Percentiles rank a stretch among this genome's conserved stretches.
Conservation (phyloP, 2,329 filamentous ascomycete species). For the Dactylellina haptotyla region DNA sequence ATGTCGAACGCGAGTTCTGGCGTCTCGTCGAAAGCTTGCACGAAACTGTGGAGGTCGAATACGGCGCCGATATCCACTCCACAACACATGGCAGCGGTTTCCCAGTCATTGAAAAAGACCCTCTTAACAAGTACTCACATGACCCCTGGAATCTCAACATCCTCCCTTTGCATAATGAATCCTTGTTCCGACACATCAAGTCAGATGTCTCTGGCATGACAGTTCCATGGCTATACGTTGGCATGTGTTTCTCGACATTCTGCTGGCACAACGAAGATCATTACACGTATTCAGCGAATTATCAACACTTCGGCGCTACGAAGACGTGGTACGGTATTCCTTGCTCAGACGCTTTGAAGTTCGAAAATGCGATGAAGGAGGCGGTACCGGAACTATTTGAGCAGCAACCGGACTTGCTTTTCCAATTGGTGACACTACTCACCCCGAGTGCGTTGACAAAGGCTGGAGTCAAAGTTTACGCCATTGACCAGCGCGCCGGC, state of each 20-base stretch:
- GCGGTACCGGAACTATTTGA: conserved; percentile 97
- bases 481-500: conserved; percentile 92
- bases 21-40: conserved; percentile 90
- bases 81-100: conserved; percentile 98
- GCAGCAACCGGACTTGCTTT: conserved; percentile 93
- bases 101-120: conserved; percentile 90
- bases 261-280: conserved; percentile 99
- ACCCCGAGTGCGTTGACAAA: conserved; percentile 93
- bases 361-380: conserved; percentile 92
- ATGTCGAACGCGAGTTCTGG: conserved; percentile 97
- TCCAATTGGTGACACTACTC: conserved; percentile 94
- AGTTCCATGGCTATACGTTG: conserved; percentile 97
- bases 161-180: conserved; percentile 87
- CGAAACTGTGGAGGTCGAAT: conserved; percentile 96
- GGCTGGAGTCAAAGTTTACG: conserved; percentile 90
- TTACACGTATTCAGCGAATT: conserved; percentile 96
- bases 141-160: conserved; percentile 97
- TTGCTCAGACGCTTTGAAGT: conserved; percentile 90
- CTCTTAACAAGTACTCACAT: conserved; percentile 83
- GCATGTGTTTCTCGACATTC: conserved; percentile 99
- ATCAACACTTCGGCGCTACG: conserved; percentile 96
- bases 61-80: conserved; percentile 96
- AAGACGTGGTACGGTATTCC: conserved; percentile 99
- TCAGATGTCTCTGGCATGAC: conserved; percentile 99
- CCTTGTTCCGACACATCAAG: conserved; percentile 95